Base-by-base conservation (phyloP, 805 yeast species). In the Candida ovalis region DNA sequence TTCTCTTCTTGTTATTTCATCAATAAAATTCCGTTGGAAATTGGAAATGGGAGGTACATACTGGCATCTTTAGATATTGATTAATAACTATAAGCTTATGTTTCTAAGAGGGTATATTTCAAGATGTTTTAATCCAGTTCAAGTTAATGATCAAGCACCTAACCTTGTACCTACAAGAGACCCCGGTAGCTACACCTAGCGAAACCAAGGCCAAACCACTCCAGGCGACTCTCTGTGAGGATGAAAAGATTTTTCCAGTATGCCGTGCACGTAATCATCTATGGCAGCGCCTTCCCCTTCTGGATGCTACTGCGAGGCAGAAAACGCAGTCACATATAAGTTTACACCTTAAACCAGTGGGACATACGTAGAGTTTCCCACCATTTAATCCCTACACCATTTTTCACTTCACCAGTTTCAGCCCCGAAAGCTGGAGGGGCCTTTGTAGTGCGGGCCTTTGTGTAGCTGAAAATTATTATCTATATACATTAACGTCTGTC, bases 341-440 rank as follows among this genome's bases (percentile, higher is more conserved):
- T 19, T 28, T 8, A 43, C 48, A 47, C 48, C 44, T n/a, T 23
- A 18, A 6, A 21, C 42, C 46, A 18, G 30, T 8, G 8, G 10
- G 30, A 27, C 8, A 27, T 8, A 8, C 10, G 30, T 8, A 12
- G 12, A 12, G 12, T 27, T 12, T 27, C 30, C n/a, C n/a, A n/a
- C n/a, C n/a, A n/a, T n/a, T n/a, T n/a, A n/a, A 46, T 23, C 47
- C 38, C 8, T 22, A 44, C 49, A 41, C 49, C 49, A 33, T 17
- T 46, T 42, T 36, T 40, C 27, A 9, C 2, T 17, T n/a, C 39
- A 12, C 23, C 17, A 37, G 17, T 28, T 38, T 38, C 41, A 27
- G 30, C 30, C n/a, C n/a, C n/a, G n/a, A n/a, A n/a, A n/a, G n/a
- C n/a, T n/a, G n/a, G n/a, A n/a, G n/a, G n/a, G n/a, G n/a, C n/a